phyloP scores from a whole-genome alignment of 805 yeast species.

The Lipomyces mesembrius region DNA sequence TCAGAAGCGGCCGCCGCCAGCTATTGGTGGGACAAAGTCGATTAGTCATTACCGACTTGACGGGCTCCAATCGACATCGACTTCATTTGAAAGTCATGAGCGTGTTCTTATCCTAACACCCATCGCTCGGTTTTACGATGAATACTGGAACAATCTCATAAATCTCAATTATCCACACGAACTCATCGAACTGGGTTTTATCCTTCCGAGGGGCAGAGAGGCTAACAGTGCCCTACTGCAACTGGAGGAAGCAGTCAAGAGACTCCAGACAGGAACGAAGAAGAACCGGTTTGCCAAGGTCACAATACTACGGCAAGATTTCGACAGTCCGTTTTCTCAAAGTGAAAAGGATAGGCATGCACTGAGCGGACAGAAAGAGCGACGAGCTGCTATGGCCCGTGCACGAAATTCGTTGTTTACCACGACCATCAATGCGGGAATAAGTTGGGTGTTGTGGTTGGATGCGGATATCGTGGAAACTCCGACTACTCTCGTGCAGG shows the following conservation, averaged over 20 bases:
- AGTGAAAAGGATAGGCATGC: slow-evolving; percentile 81
- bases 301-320: slow-evolving; percentile 90
- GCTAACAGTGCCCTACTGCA: slow-evolving; percentile 79
- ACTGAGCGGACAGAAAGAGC: slow-evolving; percentile 77
- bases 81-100: slow-evolving; percentile 76
- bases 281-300: slow-evolving; percentile 78
- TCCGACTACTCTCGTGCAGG: slow-evolving; percentile 81
- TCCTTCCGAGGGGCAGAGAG: slow-evolving; percentile 77
- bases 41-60: slow-evolving; percentile 75
- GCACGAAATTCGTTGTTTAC: slow-evolving; percentile 91
- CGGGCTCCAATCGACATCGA: slow-evolving; percentile 68
- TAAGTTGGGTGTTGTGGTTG: slow-evolving; percentile 95
- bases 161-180: slow-evolving; percentile 81
- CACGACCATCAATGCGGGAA: slow-evolving; percentile 84
- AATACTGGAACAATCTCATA: slow-evolving; percentile 85
- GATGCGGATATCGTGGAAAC: slow-evolving; percentile 94
- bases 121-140: slow-evolving; percentile 80
- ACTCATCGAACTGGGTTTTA: slow-evolving; percentile 85
- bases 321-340: slow-evolving; percentile 69
- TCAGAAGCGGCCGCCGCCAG: slow-evolving; percentile 24
- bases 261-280: slow-evolving; percentile 65
- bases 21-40: slow-evolving; percentile 32
- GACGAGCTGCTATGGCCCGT: slow-evolving; percentile 89
- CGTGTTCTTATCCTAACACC: slow-evolving; percentile 88
- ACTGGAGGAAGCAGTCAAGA: slow-evolving; percentile 76